These are phyloP conservation scores for Coccomyxa subellipsoidea DNA, from an alignment of 163 green algal species.

Conservation along the genomic window DNA sequence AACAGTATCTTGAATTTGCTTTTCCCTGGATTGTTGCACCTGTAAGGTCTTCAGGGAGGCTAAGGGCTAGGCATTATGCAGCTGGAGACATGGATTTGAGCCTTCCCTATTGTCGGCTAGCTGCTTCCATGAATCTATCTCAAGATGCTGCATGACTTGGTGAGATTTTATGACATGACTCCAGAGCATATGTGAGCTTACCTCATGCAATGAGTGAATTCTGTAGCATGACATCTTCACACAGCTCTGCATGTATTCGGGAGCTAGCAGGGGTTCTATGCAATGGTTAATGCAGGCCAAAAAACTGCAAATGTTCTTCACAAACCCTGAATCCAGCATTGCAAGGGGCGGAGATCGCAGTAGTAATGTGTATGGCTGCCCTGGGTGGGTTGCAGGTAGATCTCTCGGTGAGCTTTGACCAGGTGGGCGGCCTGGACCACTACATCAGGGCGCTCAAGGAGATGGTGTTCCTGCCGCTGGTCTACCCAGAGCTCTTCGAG, in stretches of 20 bases:
- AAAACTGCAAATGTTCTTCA: too few species aligned
- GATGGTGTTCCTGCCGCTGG: slow-evolving; percentile 94
- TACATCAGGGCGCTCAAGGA: slow-evolving; percentile 89
- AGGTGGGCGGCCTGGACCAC: slow-evolving; percentile 74
- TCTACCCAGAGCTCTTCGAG: slow-evolving; percentile 92
- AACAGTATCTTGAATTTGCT: too few species aligned
- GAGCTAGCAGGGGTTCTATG: too few species aligned
- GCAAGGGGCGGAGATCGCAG: not conserved
- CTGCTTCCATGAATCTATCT: too few species aligned
- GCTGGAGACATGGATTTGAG: not conserved
- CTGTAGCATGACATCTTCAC: too few species aligned
- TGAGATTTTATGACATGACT: too few species aligned
- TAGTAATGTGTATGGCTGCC: not conserved
- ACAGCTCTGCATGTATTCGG: too few species aligned
- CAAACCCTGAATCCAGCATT: not conserved
- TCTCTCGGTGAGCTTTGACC: slow-evolving; percentile 51
- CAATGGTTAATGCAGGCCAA: too few species aligned
- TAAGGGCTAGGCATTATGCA: not conserved
- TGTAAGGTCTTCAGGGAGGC: not conserved
- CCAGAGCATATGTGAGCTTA: too few species aligned
- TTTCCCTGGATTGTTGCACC: not conserved
- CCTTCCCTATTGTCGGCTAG: not conserved
- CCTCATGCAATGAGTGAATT: too few species aligned
- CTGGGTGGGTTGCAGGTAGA: slow-evolving; percentile 45
- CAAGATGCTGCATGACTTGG: too few species aligned